Evolutionary conservation across 164 flowering plant species (phyloP).

Genomic region (Sedum album): DNA sequence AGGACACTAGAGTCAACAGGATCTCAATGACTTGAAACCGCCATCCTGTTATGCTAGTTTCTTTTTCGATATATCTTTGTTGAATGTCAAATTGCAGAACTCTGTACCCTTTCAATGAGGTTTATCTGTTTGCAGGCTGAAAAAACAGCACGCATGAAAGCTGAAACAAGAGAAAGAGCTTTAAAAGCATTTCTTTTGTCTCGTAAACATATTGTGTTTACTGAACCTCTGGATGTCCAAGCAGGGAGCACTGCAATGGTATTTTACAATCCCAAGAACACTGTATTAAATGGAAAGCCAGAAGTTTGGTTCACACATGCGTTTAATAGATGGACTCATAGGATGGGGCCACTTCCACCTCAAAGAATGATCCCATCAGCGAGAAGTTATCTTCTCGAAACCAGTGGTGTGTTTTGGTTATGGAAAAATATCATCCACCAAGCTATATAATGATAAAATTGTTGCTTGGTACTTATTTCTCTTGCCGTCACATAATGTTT

Average conservation of each 20-base stretch:
- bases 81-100: not conserved
- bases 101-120: constrained; percentile 4
- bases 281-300: constrained; percentile 76
- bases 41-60: not conserved
- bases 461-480: not conserved
- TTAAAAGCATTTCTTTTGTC: constrained; percentile 69
- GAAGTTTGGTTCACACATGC: constrained; percentile 95
- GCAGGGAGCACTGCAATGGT: constrained; percentile 66
- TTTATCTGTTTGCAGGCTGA: constrained; percentile 46
- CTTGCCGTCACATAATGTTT: constrained; percentile 13
- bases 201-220: constrained; percentile 81
- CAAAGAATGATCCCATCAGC: constrained; percentile 77
- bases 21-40: not conserved
- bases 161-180: constrained; percentile 66
- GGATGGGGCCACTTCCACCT: constrained; percentile 65
- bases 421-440: not conserved
- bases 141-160: constrained; percentile 67
- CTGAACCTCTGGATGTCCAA: constrained; percentile 83
- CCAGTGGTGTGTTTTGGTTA: constrained; percentile 42
- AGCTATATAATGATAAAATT: constrained; percentile 11
- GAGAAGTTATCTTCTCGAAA: constrained; percentile 52
- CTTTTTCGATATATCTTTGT: constrained; percentile 12
- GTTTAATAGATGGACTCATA: constrained; percentile 90
- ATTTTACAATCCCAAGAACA: constrained; percentile 77
- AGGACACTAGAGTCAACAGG: not conserved